These are phyloP conservation scores for Cenococcum geophilum DNA, from an alignment of 495 filamentous ascomycete species.

Conservation along the genomic window DNA sequence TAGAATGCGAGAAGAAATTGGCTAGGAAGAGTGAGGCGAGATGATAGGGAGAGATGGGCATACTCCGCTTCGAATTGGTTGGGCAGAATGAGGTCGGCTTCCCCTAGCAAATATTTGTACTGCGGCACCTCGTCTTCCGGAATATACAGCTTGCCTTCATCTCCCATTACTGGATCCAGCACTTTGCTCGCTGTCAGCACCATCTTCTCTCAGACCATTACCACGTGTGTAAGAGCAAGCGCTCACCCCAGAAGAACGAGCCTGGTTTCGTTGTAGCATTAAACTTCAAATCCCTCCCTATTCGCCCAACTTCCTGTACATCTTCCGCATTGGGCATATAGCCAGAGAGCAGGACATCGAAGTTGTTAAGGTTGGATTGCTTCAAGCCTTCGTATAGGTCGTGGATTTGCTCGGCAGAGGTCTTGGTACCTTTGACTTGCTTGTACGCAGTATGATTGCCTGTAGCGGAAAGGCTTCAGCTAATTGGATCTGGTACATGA, in stretches of 20 bases:
- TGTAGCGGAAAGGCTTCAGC: conserved; percentile 32
- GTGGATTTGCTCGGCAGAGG: conserved; percentile 74
- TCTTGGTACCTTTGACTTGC: conserved; percentile 74
- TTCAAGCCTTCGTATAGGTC: conserved; percentile 79
- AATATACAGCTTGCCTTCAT: conserved; percentile 86
- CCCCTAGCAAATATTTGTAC: conserved; percentile 69
- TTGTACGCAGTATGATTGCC: conserved; percentile 91
- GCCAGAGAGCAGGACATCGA: conserved; percentile 87
- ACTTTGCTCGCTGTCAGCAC: conserved; percentile 44
- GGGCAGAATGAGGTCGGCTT: conserved; percentile 87
- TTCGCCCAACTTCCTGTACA: conserved; percentile 75
- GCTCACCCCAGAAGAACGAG: conserved; percentile 80
- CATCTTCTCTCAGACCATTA: background rate
- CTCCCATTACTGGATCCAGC: conserved; percentile 98
- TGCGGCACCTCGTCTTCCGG: conserved; percentile 80
- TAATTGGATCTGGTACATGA: background rate
- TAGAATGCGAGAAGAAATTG: background rate
- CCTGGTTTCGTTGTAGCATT: conserved; percentile 59
- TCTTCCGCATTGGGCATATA: conserved; percentile 82
- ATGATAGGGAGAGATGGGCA: conserved; percentile 28
- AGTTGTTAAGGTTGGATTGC: conserved; percentile 72
- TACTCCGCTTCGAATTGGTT: conserved; percentile 98
- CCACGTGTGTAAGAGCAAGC: background rate
- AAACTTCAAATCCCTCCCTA: conserved; percentile 70
- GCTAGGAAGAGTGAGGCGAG: background rate